Conservation (phyloP, 805 yeast genomes). For the Zygosaccharomyces rouxii region DNA sequence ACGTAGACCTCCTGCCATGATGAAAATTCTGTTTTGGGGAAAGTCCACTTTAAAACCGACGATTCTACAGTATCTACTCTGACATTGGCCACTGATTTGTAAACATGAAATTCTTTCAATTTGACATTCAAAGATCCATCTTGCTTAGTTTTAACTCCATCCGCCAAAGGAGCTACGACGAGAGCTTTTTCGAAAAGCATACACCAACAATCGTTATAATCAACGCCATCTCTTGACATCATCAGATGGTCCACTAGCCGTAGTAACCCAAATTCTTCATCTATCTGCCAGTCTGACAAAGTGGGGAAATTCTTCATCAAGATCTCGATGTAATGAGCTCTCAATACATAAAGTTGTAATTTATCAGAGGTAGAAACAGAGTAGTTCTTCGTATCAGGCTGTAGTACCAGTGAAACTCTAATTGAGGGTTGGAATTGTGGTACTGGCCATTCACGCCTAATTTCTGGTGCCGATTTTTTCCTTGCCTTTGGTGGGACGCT, state of each 20-base stretch:
- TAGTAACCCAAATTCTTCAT: constrained; percentile 34
- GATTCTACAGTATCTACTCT: constrained; percentile 23
- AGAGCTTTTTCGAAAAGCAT: constrained; percentile 34
- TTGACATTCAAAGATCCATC: constrained; percentile 8
- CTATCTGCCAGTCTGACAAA: constrained; percentile 28
- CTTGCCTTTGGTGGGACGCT: constrained; percentile 2
- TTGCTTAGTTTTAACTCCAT: constrained; percentile 7
- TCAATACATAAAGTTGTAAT: constrained; percentile 21
- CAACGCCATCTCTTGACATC: constrained; percentile 29
- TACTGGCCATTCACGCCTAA: constrained; percentile 4
- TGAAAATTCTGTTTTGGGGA: constrained; percentile 3
- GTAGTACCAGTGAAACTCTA: neutral
- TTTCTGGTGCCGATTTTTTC: neutral
- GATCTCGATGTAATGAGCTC: constrained; percentile 26
- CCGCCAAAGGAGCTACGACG: constrained; percentile 14
- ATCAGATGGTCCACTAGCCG: constrained; percentile 36
- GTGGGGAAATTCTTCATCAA: constrained; percentile 20
- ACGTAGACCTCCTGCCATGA: constrained; percentile 16
- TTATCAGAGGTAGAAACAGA: constrained; percentile 12
- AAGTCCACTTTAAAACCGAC: constrained; percentile 22
- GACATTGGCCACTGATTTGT: constrained; percentile 10
- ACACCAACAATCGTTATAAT: constrained; percentile 30
- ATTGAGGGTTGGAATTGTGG: neutral
- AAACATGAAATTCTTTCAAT: constrained; percentile 16
- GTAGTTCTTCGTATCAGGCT: constrained; percentile 3